phyloP scores from a whole-genome alignment of 805 yeast genomes.

The Ogataea paradorogensis region DNA sequence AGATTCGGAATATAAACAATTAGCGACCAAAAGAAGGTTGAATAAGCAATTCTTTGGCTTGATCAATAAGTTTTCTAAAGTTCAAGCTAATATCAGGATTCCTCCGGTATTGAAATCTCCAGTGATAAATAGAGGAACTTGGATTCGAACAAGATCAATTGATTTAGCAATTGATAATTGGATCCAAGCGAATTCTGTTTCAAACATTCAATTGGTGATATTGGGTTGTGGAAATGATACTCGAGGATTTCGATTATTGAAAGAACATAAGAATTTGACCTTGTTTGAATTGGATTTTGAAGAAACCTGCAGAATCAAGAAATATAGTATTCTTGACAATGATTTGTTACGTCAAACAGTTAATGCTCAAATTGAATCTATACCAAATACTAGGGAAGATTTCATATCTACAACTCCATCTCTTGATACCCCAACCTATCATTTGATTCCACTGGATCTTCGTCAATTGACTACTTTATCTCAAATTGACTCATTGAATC shows the following conservation, averaged over 20 bases:
- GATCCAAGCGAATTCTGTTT: slow-evolving; percentile 26
- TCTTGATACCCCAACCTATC: slow-evolving; percentile 43
- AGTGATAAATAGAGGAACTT: slow-evolving; percentile 69
- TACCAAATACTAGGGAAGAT: slow-evolving; percentile 16
- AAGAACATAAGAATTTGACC: slow-evolving; percentile 30
- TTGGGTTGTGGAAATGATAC: slow-evolving; percentile 86
- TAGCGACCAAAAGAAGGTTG: slow-evolving; percentile 36
- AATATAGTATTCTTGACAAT: slow-evolving; percentile 41
- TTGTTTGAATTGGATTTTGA: slow-evolving; percentile 68
- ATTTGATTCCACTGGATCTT: slow-evolving; percentile 54
- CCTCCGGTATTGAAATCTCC: slow-evolving; percentile 44
- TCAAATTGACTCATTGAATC: slow-evolving; percentile 20
- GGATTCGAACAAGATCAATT: slow-evolving; percentile 53
- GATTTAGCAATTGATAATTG: slow-evolving; percentile 46
- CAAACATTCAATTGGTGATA: slow-evolving; percentile 53
- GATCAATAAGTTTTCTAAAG: slow-evolving; percentile 9
- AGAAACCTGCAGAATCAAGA: slow-evolving; percentile 49
- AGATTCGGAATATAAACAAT: slow-evolving; percentile 35
- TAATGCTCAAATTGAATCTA: slow-evolving; percentile 7
- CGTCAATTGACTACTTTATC: slow-evolving; percentile 31
- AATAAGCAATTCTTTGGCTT: slow-evolving; percentile 37
- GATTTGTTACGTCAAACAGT: slow-evolving; percentile 31
- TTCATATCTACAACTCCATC: slow-evolving; percentile 30
- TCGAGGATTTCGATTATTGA: slow-evolving; percentile 51
- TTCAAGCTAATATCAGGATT: not conserved